These are phyloP conservation scores for Starmerella vitae DNA, from an alignment of 805 yeast species.

Conservation along the genomic window DNA sequence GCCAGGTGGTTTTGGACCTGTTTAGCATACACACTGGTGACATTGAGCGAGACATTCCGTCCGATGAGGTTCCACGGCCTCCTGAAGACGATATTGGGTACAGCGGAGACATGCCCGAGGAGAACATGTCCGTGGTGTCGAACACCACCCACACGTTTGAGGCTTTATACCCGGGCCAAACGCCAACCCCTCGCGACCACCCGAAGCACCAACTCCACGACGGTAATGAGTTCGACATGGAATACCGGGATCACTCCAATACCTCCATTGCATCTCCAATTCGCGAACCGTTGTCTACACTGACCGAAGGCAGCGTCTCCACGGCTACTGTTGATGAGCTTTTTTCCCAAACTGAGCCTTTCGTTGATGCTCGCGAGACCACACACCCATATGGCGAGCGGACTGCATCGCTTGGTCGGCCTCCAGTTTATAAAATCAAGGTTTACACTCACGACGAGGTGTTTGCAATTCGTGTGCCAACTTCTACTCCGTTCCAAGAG, in stretches of 20 bases:
- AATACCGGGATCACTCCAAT: background rate
- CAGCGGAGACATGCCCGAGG: constrained; percentile 14
- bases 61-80: constrained; percentile 28
- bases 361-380: background rate
- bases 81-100: constrained; percentile 12
- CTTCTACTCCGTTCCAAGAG: constrained; percentile 23
- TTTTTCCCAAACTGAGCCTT: background rate
- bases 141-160: background rate
- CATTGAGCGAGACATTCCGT: constrained; percentile 30
- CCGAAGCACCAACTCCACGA: background rate
- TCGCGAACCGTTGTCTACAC: background rate
- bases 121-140: background rate
- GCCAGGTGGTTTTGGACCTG: constrained; percentile 51
- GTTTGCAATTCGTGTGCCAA: constrained; percentile 30
- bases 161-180: no score
- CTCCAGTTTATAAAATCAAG: constrained; percentile 26
- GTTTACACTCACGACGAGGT: constrained; percentile 29
- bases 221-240: background rate
- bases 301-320: background rate
- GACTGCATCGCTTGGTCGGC: background rate
- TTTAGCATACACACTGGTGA: constrained; percentile 60
- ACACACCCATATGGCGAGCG: constrained; percentile 4
- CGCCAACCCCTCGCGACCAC: no score
- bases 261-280: background rate
- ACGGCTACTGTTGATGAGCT: constrained; percentile 1